Conservation (phyloP, 371 early-diverging fungal species). For the Umbelopsis sp. region DNA sequence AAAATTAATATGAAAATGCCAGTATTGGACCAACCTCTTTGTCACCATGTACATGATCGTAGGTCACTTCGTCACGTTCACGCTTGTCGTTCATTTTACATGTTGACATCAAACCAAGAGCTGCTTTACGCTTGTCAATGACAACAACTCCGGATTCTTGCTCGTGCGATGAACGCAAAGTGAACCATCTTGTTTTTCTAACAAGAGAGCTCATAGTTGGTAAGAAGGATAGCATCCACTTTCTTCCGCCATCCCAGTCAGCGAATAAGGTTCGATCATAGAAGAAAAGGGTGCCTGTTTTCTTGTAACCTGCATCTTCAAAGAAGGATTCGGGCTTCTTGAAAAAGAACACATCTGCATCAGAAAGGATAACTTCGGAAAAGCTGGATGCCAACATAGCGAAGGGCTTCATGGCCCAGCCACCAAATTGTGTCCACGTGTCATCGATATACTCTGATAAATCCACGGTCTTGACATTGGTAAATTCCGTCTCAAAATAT, state of each 20-base stretch:
- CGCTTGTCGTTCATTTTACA: slow-evolving; percentile 53
- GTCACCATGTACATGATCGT: slow-evolving; percentile 50
- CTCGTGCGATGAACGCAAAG: slow-evolving; percentile 38
- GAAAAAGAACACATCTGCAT: slow-evolving; percentile 71
- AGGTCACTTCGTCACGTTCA: slow-evolving; percentile 44
- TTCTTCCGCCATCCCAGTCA: slow-evolving; percentile 29
- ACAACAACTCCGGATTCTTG: slow-evolving; percentile 63
- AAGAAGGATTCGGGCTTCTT: slow-evolving; percentile 58
- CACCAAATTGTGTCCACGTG: slow-evolving; percentile 41
- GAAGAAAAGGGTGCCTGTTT: slow-evolving; percentile 58
- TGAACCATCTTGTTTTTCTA: slow-evolving; percentile 33
- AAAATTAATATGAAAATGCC: no score
- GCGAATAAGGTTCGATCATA: slow-evolving; percentile 54
- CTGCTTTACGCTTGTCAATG: slow-evolving; percentile 47
- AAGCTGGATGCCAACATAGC: slow-evolving; percentile 63
- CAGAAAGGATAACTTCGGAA: slow-evolving; percentile 60
- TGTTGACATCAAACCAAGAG: slow-evolving; percentile 52
- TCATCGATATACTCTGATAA: slow-evolving; percentile 44
- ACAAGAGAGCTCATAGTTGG: slow-evolving; percentile 32
- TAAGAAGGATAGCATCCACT: slow-evolving; percentile 42
- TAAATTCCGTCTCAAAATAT: slow-evolving; percentile 35
- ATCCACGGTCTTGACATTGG: slow-evolving; percentile 43
- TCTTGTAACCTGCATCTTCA: slow-evolving; percentile 43
- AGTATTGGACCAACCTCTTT: slow-evolving; percentile 36
- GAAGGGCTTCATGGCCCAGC: slow-evolving; percentile 65